Evolutionary conservation across 2,329 filamentous ascomycete species (phyloP).

Genomic region (Orbilia oligospora): DNA sequence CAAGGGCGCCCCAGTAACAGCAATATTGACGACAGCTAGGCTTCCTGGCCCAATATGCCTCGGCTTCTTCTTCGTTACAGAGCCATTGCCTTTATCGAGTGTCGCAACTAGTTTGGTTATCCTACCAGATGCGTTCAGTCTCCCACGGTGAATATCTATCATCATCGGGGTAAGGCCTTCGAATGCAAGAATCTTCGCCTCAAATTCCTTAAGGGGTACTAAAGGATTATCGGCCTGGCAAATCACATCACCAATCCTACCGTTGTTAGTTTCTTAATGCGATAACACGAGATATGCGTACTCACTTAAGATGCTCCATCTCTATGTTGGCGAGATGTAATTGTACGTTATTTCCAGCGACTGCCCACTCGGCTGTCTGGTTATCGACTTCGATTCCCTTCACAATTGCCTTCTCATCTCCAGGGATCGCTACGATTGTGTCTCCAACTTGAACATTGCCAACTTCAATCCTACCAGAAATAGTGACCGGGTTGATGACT

Average conservation of each 20-base stretch:
- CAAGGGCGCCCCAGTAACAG: constrained; percentile 77
- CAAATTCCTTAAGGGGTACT: constrained; percentile 79
- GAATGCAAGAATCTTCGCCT: constrained; percentile 87
- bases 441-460: constrained; percentile 90
- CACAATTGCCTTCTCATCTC: constrained; percentile 82
- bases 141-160: constrained; percentile 88
- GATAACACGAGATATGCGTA: not conserved
- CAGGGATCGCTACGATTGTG: constrained; percentile 82
- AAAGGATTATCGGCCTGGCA: constrained; percentile 80
- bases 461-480: constrained; percentile 87
- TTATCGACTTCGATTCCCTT: constrained; percentile 85
- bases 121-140: constrained; percentile 82
- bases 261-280: constrained; percentile 14
- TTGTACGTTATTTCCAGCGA: constrained; percentile 89
- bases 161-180: constrained; percentile 90
- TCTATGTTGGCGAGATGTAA: constrained; percentile 90
- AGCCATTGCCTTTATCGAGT: constrained; percentile 83
- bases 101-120: constrained; percentile 80
- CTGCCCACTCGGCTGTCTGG: constrained; percentile 84
- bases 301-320: constrained; percentile 77
- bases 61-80: constrained; percentile 84
- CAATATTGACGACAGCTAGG: constrained; percentile 82
- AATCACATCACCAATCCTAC: constrained; percentile 84
- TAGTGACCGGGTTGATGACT: constrained; percentile 83
- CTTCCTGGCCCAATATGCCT: constrained; percentile 84